Evolutionary conservation across 441 rosid species (phyloP).

Genomic region (Erodium texanum): DNA sequence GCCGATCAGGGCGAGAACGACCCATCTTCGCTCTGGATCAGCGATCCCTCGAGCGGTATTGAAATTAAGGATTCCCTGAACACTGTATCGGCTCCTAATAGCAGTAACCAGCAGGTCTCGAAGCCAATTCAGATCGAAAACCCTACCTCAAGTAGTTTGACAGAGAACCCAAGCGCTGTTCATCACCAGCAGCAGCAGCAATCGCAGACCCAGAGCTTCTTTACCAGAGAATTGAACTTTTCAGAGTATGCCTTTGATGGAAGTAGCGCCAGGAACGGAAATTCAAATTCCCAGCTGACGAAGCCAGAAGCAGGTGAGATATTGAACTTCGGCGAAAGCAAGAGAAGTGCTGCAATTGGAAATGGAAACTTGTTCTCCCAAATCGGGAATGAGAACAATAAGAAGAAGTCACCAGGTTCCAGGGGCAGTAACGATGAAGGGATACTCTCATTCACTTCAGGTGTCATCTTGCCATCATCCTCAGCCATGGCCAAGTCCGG

Average conservation of each 20-base stretch:
- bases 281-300: constrained; percentile 38
- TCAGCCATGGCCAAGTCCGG: constrained; percentile 37
- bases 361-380: constrained; percentile 34
- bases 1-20: constrained; percentile 55
- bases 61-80: constrained; percentile 37
- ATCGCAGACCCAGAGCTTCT: constrained; percentile 27
- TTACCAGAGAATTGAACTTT: constrained; percentile 54
- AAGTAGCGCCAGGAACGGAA: constrained; percentile 23
- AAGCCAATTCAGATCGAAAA: constrained; percentile 41
- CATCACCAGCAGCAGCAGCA: constrained; percentile 22
- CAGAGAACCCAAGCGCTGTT: constrained; percentile 19
- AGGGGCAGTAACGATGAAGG: constrained; percentile 37
- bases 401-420: constrained; percentile 35
- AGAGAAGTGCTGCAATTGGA: constrained; percentile 33
- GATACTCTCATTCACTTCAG: constrained; percentile 66
- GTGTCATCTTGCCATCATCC: constrained; percentile 43
- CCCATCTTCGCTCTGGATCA: constrained; percentile 65
- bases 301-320: constrained; percentile 67
- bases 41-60: constrained; percentile 37
- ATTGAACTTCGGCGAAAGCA: constrained; percentile 56
- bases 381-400: constrained; percentile 23
- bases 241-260: constrained; percentile 43
- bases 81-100: constrained; percentile 17
- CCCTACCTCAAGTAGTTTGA: constrained; percentile 46
- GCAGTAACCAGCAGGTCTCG: constrained; percentile 14